Base-by-base conservation (phyloP, 2,329 filamentous ascomycete species). In the Colletotrichum sp. region DNA sequence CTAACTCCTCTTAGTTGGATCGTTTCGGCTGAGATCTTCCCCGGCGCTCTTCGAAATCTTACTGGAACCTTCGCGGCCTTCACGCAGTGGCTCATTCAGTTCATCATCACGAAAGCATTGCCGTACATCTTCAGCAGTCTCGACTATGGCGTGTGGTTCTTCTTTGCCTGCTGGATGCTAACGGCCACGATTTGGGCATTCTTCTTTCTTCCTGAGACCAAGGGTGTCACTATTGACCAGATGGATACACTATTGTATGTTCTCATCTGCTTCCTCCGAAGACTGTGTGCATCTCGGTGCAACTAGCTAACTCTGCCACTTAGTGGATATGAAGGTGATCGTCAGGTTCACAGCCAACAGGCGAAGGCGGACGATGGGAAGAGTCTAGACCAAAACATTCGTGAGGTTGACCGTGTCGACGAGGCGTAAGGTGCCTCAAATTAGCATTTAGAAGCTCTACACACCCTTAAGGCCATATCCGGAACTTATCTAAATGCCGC, bases 121-220 rank as follows among this genome's bases (percentile, higher is more conserved):
- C 86, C 86, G 0, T 87, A 87, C 74, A 88, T 88, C 59, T 85
- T 87, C 76, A 83, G 80, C 56, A 83, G 82, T 1, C 81, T 87
- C 12, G 82, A 83, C 26, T 90, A 87, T 78, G 90, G 89, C 7
- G 88, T 88, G 3, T 91, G 89, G 84, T 90, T 90, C 81, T 90
- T 91, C 82, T 91, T 91, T 76, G 89, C 88, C 1, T 84, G 84
- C 4, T 85, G 87, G 79, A 89, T 90, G 83, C 81, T 90, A 8
- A 79, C 85, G 13, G 87, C 87, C 7, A 83, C 85, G 12, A 72
- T 88, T 30, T 90, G 87, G 82, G 85, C 87, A 4, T 90, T 84
- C 76, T 87, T 90, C 80, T 86, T 90, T 69, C 80, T 90, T 4
- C 89, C 89, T 1, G 89, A 91, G 80, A 90, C 89, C 7, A 90